Base-by-base conservation (phyloP, 441 rosid genomes). In the Populus hybrid region DNA sequence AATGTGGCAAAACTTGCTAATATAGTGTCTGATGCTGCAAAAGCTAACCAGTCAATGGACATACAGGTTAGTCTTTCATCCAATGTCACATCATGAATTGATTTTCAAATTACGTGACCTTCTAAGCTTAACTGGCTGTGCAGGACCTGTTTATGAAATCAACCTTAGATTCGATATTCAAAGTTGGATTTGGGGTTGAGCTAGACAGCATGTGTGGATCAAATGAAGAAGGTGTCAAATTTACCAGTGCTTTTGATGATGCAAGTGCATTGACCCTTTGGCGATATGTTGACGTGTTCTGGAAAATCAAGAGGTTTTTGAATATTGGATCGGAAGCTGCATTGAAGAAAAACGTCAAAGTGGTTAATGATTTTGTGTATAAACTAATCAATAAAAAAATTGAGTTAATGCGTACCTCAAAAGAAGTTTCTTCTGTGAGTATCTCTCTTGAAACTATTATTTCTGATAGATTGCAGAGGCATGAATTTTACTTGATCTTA, bases 141-240 rank as follows among this genome's bases (percentile, higher is more conserved):
- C 61, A 89, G 92, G 88, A 80, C 63, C 72, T 89, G 72, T 83
- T 89, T 69, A 83, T 89, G 92, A 89, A 86, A 76, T 86, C 90
- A 8, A 82, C 90, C 63, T 77, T 89, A 63, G 92, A 86, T 81
- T 86, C 90, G 16, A 85, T 89, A 79, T 89, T 86, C 76, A 81
- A 84, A 77, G 88, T 87, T 67, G 86, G 81, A 8, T 87, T 89
- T 69, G 90, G 92, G 71, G 84, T 80, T 71, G 92, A 89, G 24
- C 78, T 89, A 16, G 84, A 86, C 68, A 78, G 83, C 73, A 81
- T 87, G 86, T 87, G 89, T 42, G 87, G 89, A 32, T 82, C 92
- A 42, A 82, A 77, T 23, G 88, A 89, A 85, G 90, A 87, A 77
- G 84, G 89, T 0, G 9, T 11, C 18, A 35, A 12, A 4, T 87